These are phyloP conservation scores for Physcomitrellopsis africana DNA, from an alignment of 225 moss, liverwort and hornwort species.

Conservation along the genomic window DNA sequence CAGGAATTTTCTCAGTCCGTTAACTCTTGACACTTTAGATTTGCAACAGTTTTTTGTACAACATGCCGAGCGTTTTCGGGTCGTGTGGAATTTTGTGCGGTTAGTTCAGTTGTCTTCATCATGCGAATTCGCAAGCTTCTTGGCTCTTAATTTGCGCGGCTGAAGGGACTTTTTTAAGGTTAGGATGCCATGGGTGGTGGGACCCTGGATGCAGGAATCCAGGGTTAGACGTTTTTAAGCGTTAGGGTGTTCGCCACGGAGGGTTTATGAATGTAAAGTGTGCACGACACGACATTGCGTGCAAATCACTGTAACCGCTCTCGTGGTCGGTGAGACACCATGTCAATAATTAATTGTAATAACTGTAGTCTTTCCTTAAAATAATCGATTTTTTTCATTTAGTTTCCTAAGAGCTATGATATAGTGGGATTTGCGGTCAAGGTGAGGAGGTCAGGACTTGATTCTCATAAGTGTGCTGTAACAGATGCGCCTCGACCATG, in stretches of 20 bases:
- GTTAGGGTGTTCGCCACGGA: constrained; percentile 31
- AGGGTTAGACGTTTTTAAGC: constrained; percentile 27
- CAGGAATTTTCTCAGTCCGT: neutral
- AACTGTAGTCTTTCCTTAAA: too few relatives aligned
- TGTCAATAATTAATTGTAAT: constrained; percentile 13
- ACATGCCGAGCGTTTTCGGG: constrained; percentile 33
- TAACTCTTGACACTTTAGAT: constrained; percentile 18
- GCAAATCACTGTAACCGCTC: neutral
- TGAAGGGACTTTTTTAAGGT: constrained; percentile 1
- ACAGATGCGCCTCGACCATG: constrained; percentile 21
- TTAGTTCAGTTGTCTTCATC: neutral
- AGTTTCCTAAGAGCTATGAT: neutral
- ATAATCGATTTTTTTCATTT: too few relatives aligned
- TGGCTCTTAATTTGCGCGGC: neutral
- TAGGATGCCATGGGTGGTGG: constrained; percentile 23
- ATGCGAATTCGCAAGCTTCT: constrained; percentile 13
- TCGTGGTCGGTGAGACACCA: constrained; percentile 38
- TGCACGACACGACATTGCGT: constrained; percentile 35
- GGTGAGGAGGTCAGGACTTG: constrained; percentile 36
- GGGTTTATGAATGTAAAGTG: constrained; percentile 27
- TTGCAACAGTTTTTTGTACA: constrained; percentile 24
- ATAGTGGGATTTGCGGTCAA: constrained; percentile 13
- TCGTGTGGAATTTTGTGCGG: constrained; percentile 26
- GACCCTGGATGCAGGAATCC: constrained; percentile 23
- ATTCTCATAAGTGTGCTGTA: constrained; percentile 16